These are phyloP conservation scores for Claviceps digitariae DNA, from an alignment of 2,329 filamentous ascomycete species.

Conservation along the genomic window DNA sequence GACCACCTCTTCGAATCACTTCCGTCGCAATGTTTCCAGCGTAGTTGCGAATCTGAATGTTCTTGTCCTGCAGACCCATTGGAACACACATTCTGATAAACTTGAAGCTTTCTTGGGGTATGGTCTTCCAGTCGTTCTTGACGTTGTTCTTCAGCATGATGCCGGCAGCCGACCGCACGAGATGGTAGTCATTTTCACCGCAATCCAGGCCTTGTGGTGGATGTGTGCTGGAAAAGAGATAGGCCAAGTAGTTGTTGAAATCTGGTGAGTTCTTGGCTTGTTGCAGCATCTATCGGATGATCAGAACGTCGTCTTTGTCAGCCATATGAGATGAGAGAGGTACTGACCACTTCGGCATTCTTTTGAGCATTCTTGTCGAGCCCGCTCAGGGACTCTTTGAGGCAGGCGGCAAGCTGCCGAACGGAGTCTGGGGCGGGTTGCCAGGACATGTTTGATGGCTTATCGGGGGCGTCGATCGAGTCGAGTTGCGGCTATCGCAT, in stretches of 20 bases:
- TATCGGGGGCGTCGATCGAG: neutral
- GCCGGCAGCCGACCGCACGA: conserved; percentile 74
- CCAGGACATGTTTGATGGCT: conserved; percentile 61
- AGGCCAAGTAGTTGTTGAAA: conserved; percentile 94
- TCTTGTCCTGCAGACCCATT: conserved; percentile 66
- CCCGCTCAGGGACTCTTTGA: conserved; percentile 84
- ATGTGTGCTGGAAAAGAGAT: conserved; percentile 64
- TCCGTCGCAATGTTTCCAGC: conserved; percentile 92
- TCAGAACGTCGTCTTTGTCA: conserved; percentile 3
- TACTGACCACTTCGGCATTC: conserved; percentile 70
- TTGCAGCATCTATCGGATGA: conserved; percentile 61
- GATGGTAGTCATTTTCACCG: conserved; percentile 49
- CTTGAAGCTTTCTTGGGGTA: conserved; percentile 57
- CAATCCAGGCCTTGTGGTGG: conserved; percentile 47
- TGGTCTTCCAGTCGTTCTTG: conserved; percentile 58
- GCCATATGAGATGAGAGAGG: neutral
- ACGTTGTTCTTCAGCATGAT: conserved; percentile 96
- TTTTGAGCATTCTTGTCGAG: conserved; percentile 70
- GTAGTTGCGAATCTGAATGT: conserved; percentile 71
- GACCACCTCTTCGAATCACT: conserved; percentile 68
- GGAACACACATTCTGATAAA: conserved; percentile 73
- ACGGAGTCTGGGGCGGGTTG: conserved; percentile 79
- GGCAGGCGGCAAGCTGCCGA: conserved; percentile 74
- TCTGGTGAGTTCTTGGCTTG: conserved; percentile 82
- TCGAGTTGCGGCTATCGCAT: neutral